These are phyloP conservation scores for Dictyostelium intermedium DNA, from an alignment of 78 protist genomes.

Conservation along the genomic window DNA sequence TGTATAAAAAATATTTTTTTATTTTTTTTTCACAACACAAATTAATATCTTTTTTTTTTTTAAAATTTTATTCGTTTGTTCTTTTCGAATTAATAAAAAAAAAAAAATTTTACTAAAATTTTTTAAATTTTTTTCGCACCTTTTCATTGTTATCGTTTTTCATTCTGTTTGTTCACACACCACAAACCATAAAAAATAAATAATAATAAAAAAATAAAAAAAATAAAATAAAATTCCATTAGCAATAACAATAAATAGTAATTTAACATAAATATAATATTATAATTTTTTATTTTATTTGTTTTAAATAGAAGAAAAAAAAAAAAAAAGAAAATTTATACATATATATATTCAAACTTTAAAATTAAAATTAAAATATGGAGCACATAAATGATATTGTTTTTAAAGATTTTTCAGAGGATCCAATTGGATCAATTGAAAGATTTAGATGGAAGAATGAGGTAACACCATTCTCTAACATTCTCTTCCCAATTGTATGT, in stretches of 20 bases:
- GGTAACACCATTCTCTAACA: slow-evolving; percentile 44
- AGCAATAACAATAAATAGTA: neutral
- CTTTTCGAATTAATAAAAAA: neutral
- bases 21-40: neutral
- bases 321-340: too few relatives aligned
- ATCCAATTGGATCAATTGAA: neutral
- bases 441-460: slow-evolving; percentile 6
- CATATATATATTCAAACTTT: too few relatives aligned
- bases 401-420: neutral
- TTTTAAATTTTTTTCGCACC: neutral
- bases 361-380: too few relatives aligned
- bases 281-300: too few relatives aligned
- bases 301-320: too few relatives aligned
- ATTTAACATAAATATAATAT: too few relatives aligned
- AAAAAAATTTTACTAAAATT: too few relatives aligned
- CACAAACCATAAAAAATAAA: neutral
- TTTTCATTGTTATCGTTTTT: neutral
- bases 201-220: neutral
- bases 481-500: slow-evolving; percentile 16
- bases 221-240: too few relatives aligned
- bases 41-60: neutral
- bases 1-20: neutral
- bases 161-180: neutral
- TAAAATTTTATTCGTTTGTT: too few relatives aligned
- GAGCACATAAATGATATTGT: neutral